Evolutionary conservation across 352 stramenopile species (phyloP), one percentile per base, ranked within the genome.

Genomic region (Blastocystis sp.): DNA sequence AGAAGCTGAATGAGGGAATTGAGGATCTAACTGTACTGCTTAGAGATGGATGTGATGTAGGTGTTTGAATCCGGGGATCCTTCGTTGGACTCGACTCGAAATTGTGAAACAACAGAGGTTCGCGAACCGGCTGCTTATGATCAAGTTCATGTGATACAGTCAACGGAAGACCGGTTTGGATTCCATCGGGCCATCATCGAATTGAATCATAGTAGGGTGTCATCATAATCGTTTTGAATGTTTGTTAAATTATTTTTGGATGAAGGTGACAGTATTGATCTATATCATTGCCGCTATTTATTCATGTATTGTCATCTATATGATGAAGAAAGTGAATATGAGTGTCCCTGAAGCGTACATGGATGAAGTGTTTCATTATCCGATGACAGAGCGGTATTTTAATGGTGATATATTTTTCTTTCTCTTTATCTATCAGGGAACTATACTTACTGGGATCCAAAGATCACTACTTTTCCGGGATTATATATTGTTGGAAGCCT

Each of bases 381-480:
- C 92, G 7, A 92, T 94, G 88, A 91, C 92, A 27, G 91, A 94
- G 86, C 91, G 92, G 51, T 95, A 94, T 88, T 95, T 92, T 86
- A 59, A 90, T 32, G 92, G 92, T 7, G 83, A 16, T 94, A 91
- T 61, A 88, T 92, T 94, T 73, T 46, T 29, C 6, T 16, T 19
- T 12, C 1, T 9, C 6, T 14, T 75, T 0, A 56, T 54, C 19
- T n/a, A 29, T 35, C 52, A 75, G 66, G 66, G 49, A 78, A 78
- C 42, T 51, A 39, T n/a, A 78, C 66, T 3, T 78, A 78, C 24
- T 95, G 92, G 92, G 92, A 95, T 59, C 90, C 91, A 4, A 95
- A 95, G 90, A 95, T 95, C 89, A 95, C 92, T 42, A 95, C 92
- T 29, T 94, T 95, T 59, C 92, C 92, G 0, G 92, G 92, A 0